A percentile compares a stretch with the other conserved stretches of the same genome.
Conservation (phyloP, 768 basidiomycete species). For the Sarcodon aspratus region DNA sequence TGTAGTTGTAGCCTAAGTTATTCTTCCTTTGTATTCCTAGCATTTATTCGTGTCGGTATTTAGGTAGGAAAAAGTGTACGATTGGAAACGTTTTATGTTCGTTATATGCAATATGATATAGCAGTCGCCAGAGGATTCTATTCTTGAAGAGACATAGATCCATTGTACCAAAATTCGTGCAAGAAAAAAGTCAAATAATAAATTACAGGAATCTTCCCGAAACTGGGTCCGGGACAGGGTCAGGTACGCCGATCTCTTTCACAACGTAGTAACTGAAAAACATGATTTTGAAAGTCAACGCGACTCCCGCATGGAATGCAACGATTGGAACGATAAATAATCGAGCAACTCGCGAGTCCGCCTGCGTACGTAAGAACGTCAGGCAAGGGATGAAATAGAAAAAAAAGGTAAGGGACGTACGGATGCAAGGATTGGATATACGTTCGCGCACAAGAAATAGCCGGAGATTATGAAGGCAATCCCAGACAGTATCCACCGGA, state of each 20-base stretch:
- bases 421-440: constrained; percentile 82
- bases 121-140: too few relatives aligned
- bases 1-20: not conserved
- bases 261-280: constrained; percentile 55
- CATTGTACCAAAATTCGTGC: too few relatives aligned
- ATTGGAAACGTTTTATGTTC: too few relatives aligned
- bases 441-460: constrained; percentile 73
- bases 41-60: not conserved
- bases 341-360: constrained; percentile 79
- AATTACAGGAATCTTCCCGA: too few relatives aligned
- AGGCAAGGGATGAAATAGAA: not conserved
- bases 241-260: constrained; percentile 24
- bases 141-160: too few relatives aligned
- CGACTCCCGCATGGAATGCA: constrained; percentile 66
- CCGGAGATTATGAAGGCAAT: constrained; percentile 73
- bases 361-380: constrained; percentile 27
- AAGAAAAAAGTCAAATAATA: too few relatives aligned
- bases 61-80: too few relatives aligned
- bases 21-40: not conserved
- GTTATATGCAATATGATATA: too few relatives aligned
- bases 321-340: constrained; percentile 72
- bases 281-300: constrained; percentile 75
- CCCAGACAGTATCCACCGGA: constrained; percentile 74
- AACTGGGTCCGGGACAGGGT: constrained; percentile 10
- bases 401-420: constrained; percentile 31